phyloP scores from a whole-genome alignment of 768 basidiomycete genomes.

The Crepidotus variabilis region DNA sequence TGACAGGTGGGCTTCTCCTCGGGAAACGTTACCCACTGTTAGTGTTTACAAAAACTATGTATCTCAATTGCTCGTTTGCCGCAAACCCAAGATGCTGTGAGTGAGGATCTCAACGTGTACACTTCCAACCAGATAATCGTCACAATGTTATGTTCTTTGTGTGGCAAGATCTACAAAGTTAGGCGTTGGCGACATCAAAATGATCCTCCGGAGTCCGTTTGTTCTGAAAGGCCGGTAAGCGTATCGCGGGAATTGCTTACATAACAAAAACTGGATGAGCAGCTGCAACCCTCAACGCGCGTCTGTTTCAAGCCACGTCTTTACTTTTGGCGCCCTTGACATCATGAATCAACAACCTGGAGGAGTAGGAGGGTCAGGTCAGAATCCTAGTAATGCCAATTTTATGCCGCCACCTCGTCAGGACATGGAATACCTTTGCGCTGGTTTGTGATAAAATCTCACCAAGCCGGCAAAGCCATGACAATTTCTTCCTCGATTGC shows the following conservation, averaged over 20 bases:
- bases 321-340: slow-evolving; percentile 7
- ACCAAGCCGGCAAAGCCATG: slow-evolving; percentile 1
- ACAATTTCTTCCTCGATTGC: slow-evolving; percentile 3
- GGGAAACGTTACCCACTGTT: not conserved
- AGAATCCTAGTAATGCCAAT: slow-evolving; percentile 17
- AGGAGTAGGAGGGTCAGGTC: slow-evolving; percentile 6
- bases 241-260: no score
- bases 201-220: no score
- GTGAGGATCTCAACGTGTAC: no score
- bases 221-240: no score
- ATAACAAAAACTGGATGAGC: no score
- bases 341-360: slow-evolving; percentile 37
- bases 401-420: slow-evolving; percentile 39
- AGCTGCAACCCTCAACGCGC: not conserved
- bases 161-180: no score
- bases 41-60: not conserved
- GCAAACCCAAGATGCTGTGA: not conserved
- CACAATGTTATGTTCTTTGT: no score
- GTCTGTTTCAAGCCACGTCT: not conserved
- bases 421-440: slow-evolving; percentile 86
- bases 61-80: not conserved
- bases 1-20: not conserved
- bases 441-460: slow-evolving; percentile 47
- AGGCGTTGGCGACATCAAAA: no score
- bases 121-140: no score